A percentile compares a stretch with the other conserved stretches of the same genome.
Evolutionary conservation across 2,329 filamentous ascomycete species (phyloP).

Genomic region (Arthrobotrys entomopaga): DNA sequence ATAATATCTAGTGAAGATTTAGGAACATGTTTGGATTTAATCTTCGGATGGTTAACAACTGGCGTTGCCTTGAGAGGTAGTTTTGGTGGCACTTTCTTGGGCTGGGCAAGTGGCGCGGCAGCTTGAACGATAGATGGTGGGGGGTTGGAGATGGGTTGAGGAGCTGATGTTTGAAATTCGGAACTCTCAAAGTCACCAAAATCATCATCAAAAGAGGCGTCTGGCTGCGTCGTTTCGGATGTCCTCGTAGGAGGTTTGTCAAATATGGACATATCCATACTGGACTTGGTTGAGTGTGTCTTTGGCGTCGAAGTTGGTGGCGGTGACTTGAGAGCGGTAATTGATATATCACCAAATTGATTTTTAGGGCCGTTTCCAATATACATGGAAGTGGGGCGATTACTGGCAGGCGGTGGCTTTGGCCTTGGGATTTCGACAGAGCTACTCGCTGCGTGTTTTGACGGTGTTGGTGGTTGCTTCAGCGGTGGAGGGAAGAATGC

Average conservation of each 20-base stretch:
- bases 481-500: constrained; percentile 15
- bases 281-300: constrained; percentile 18
- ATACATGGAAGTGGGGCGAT: constrained; percentile 44
- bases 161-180: constrained; percentile 19
- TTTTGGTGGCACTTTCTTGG: constrained; percentile 11
- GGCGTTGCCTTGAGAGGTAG: background rate
- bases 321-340: constrained; percentile 41
- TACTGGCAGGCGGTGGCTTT: constrained; percentile 21
- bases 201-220: constrained; percentile 51
- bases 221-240: constrained; percentile 14
- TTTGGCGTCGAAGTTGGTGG: constrained; percentile 19
- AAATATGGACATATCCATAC: constrained; percentile 39
- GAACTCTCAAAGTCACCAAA: constrained; percentile 52
- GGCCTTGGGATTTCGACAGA: constrained; percentile 47
- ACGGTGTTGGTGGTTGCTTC: constrained; percentile 7
- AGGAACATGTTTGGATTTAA: constrained; percentile 7
- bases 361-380: constrained; percentile 33
- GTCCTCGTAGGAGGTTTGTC: constrained; percentile 25
- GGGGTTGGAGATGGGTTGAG: background rate
- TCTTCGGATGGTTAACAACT: background rate
- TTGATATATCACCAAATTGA: constrained; percentile 43
- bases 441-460: constrained; percentile 35
- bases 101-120: constrained; percentile 14
- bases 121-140: background rate
- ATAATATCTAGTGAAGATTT: constrained; percentile 36